These are phyloP conservation scores for Colletotrichum aenigma DNA, from an alignment of 2,329 filamentous ascomycete genomes.

Conservation along the genomic window DNA sequence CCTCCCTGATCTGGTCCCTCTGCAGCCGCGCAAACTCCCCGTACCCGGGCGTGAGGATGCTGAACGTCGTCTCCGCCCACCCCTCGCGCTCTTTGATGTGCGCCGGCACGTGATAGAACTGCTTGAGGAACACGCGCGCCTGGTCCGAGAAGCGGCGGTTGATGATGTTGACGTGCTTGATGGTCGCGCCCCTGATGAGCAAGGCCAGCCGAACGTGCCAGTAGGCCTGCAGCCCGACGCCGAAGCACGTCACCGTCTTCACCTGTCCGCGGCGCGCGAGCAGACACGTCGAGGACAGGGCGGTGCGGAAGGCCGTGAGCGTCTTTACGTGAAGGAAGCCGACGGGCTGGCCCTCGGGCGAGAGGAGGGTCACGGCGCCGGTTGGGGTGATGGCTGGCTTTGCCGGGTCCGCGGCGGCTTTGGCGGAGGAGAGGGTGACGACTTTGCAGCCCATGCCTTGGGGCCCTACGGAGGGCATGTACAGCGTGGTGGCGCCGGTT, in stretches of 20 bases:
- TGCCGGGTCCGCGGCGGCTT: slow-evolving; percentile 27
- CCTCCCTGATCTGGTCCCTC: slow-evolving; percentile 71
- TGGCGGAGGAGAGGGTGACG: slow-evolving; percentile 62
- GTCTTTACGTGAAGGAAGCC: slow-evolving; percentile 76
- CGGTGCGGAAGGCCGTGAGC: slow-evolving; percentile 81
- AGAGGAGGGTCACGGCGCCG: slow-evolving; percentile 73
- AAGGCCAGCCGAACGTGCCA: slow-evolving; percentile 91
- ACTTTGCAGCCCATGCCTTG: slow-evolving; percentile 74
- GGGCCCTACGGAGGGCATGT: slow-evolving; percentile 74
- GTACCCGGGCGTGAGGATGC: slow-evolving; percentile 71
- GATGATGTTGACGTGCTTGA: slow-evolving; percentile 82
- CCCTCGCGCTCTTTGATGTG: slow-evolving; percentile 60
- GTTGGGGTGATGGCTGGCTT: slow-evolving; percentile 52
- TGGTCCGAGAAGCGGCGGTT: slow-evolving; percentile 72
- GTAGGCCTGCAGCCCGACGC: slow-evolving; percentile 87
- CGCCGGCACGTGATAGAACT: slow-evolving; percentile 47
- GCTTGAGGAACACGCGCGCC: slow-evolving; percentile 54
- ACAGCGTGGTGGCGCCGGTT: slow-evolving; percentile 66
- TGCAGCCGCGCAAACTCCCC: slow-evolving; percentile 70
- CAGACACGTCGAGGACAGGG: slow-evolving; percentile 72
- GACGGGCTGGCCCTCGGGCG: slow-evolving; percentile 62
- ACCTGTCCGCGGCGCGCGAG: slow-evolving; percentile 70
- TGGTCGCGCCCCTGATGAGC: slow-evolving; percentile 70
- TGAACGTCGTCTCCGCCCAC: slow-evolving; percentile 70
- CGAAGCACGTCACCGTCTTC: slow-evolving; percentile 82